Conservation (phyloP, 2,329 filamentous ascomycete genomes). For the Penicillium sp. region DNA sequence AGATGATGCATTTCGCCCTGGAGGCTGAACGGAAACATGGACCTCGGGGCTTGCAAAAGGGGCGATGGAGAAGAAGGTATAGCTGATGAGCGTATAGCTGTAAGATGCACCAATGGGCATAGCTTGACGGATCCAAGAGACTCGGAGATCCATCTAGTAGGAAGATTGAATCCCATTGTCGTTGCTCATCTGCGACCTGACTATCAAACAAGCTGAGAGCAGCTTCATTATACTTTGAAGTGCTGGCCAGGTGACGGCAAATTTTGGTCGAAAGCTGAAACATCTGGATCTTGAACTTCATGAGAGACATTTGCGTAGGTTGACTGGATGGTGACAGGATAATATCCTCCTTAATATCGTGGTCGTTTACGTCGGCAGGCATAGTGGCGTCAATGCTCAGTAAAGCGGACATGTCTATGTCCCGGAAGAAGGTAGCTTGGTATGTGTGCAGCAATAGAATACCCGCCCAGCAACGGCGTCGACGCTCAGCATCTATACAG, state of each 20-base stretch:
- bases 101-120: slow-evolving; percentile 28
- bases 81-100: slow-evolving; percentile 31
- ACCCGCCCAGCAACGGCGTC: slow-evolving; percentile 31
- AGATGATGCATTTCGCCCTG: slow-evolving; percentile 18
- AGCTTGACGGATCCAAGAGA: slow-evolving; percentile 19
- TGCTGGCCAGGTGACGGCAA: slow-evolving; percentile 19
- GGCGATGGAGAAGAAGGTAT: slow-evolving; percentile 27
- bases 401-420: slow-evolving; percentile 21
- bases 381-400: slow-evolving; percentile 21
- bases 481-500: slow-evolving; percentile 22
- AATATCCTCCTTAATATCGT: slow-evolving; percentile 11
- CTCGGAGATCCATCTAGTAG: slow-evolving; percentile 14
- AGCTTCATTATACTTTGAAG: slow-evolving; percentile 4
- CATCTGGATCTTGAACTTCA: slow-evolving; percentile 26
- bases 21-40: slow-evolving; percentile 8
- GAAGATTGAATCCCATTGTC: slow-evolving; percentile 16
- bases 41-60: slow-evolving; percentile 11
- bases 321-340: slow-evolving; percentile 10
- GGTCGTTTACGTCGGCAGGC: slow-evolving; percentile 26
- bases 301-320: slow-evolving; percentile 33
- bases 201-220: slow-evolving; percentile 9
- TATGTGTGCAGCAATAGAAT: slow-evolving; percentile 31
- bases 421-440: slow-evolving; percentile 25
- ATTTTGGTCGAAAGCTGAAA: slow-evolving; percentile 27
- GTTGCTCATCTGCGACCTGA: slow-evolving; percentile 15